Evolutionary conservation across 129 eudicot species (phyloP).

Genomic region (Chrysanthemum seticuspe): DNA sequence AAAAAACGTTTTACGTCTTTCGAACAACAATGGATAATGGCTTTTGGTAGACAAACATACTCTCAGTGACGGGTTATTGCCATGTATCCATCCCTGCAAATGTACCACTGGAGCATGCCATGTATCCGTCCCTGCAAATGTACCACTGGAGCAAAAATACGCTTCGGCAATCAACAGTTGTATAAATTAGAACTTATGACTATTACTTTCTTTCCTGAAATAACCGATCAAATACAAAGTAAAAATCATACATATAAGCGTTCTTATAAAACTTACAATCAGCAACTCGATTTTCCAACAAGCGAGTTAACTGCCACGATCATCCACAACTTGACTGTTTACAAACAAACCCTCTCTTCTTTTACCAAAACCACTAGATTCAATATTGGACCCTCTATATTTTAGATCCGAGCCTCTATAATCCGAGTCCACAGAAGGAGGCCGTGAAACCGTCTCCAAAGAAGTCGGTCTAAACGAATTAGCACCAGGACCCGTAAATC

Average conservation of each 20-base stretch:
- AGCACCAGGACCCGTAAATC: slow-evolving; percentile 40
- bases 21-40: no score
- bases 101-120: background rate
- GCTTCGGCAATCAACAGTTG: background rate
- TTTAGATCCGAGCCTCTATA: slow-evolving; percentile 72
- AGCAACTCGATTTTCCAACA: background rate
- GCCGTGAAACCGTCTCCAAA: slow-evolving; percentile 52
- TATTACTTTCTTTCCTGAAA: slow-evolving; percentile 30
- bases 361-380: slow-evolving; percentile 56
- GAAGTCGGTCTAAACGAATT: slow-evolving; percentile 56
- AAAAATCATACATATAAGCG: slow-evolving; percentile 25
- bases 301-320: slow-evolving; percentile 43
- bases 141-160: background rate
- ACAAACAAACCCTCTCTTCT: slow-evolving; percentile 72
- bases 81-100: background rate
- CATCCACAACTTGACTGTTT: slow-evolving; percentile 72
- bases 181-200: slow-evolving; percentile 21
- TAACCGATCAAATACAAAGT: slow-evolving; percentile 33
- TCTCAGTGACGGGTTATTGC: no score
- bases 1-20: no score
- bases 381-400: slow-evolving; percentile 70
- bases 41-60: no score
- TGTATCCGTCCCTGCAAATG: background rate
- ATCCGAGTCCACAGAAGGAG: slow-evolving; percentile 60
- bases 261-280: slow-evolving; percentile 28